These are phyloP conservation scores for Epichloe amarillans DNA, from an alignment of 2,329 filamentous ascomycete species.

Conservation along the genomic window DNA sequence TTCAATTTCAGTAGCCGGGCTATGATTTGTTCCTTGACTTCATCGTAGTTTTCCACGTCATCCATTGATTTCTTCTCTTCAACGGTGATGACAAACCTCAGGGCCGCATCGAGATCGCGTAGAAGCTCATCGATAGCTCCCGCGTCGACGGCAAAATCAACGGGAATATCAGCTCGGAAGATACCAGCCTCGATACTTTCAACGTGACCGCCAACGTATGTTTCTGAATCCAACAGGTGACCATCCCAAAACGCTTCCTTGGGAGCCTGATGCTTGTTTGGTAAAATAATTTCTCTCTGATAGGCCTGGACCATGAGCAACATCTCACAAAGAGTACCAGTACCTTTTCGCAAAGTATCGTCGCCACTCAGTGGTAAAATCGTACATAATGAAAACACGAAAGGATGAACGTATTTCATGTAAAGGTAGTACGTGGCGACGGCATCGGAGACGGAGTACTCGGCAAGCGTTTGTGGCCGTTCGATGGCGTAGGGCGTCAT, in stretches of 20 bases:
- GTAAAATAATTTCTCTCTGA: constrained; percentile 76
- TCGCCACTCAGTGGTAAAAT: constrained; percentile 89
- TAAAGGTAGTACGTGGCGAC: constrained; percentile 98
- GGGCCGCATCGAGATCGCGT: constrained; percentile 70
- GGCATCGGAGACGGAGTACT: constrained; percentile 97
- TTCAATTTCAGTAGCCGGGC: constrained; percentile 60
- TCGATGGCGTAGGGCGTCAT: constrained; percentile 91
- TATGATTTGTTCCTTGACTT: constrained; percentile 72
- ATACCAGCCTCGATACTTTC: constrained; percentile 98
- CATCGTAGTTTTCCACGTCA: constrained; percentile 68
- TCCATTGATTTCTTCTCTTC: constrained; percentile 74
- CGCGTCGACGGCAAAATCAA: constrained; percentile 84
- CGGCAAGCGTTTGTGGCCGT: constrained; percentile 82
- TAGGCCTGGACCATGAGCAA: constrained; percentile 98
- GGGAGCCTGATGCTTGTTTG: constrained; percentile 88
- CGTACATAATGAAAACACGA: constrained; percentile 96
- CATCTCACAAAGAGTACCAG: constrained; percentile 98
- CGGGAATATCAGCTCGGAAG: constrained; percentile 88
- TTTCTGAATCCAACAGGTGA: constrained; percentile 90
- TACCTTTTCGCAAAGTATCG: constrained; percentile 87
- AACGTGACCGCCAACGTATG: constrained; percentile 95
- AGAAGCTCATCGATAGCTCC: constrained; percentile 82
- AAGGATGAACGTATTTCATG: constrained; percentile 99
- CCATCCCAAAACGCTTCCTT: constrained; percentile 95
- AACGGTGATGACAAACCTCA: constrained; percentile 75